A percentile compares a stretch with the other conserved stretches of the same genome.
These are phyloP conservation scores for Suaeda aralocaspica DNA, from an alignment of 148 eudicot species.

Conservation along the genomic window DNA sequence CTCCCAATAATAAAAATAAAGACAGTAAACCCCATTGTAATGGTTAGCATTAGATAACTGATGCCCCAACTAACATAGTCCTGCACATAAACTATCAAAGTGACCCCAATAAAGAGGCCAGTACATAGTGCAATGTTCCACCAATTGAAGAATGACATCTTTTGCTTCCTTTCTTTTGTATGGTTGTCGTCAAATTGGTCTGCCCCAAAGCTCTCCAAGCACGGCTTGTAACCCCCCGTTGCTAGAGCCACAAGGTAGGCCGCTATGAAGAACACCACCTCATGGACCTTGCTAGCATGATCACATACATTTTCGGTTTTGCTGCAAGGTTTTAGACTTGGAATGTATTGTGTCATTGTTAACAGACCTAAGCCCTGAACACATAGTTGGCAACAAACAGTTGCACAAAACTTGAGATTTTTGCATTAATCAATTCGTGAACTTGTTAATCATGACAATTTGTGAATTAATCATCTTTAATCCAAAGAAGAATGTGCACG, in stretches of 20 bases:
- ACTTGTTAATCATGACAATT: too few species aligned
- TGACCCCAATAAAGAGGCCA: constrained; percentile 64
- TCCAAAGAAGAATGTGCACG: too few species aligned
- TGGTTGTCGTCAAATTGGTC: constrained; percentile 74
- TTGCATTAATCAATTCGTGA: too few species aligned
- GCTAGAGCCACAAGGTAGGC: constrained; percentile 54
- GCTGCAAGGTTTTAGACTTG: constrained; percentile 54
- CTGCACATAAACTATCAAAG: constrained; percentile 68
- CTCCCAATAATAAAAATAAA: constrained; percentile 51
- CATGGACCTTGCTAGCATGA: constrained; percentile 38
- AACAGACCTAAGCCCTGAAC: constrained; percentile 61
- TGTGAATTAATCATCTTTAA: too few species aligned
- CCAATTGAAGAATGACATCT: constrained; percentile 84
- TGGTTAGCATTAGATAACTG: constrained; percentile 44
- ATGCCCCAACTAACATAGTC: constrained; percentile 64
- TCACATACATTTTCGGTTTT: constrained; percentile 26
- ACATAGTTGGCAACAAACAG: not conserved
- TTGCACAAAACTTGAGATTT: too few species aligned
- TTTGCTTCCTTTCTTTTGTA: constrained; percentile 46
- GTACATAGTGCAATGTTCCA: constrained; percentile 64
- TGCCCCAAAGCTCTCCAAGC: constrained; percentile 60
- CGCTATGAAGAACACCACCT: constrained; percentile 41
- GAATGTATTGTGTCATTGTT: constrained; percentile 56
- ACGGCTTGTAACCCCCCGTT: constrained; percentile 62
- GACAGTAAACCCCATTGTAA: constrained; percentile 40